phyloP scores from a whole-genome alignment of 306 rosid genomes.

The Cyamopsis tetragonoloba region DNA sequence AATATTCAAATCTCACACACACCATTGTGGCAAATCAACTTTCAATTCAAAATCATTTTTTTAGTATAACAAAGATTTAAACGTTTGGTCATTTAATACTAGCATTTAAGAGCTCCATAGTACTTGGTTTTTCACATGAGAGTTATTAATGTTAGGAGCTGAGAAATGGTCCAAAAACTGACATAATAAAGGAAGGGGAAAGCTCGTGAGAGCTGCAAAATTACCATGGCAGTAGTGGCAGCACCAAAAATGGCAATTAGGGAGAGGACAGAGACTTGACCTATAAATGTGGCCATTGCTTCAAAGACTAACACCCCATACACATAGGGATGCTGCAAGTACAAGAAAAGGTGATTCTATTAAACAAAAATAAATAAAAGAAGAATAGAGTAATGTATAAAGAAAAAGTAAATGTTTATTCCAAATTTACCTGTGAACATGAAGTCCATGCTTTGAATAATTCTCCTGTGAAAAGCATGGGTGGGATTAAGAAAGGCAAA shows the following conservation, averaged over 20 bases:
- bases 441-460: conserved; percentile 91
- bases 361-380: background rate
- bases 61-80: background rate
- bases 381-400: background rate
- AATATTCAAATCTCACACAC: background rate
- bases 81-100: conserved; percentile 22
- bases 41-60: background rate
- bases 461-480: conserved; percentile 93
- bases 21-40: background rate
- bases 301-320: conserved; percentile 86
- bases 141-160: conserved; percentile 21
- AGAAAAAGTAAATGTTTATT: background rate
- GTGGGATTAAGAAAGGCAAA: conserved; percentile 90
- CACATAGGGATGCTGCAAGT: conserved; percentile 83
- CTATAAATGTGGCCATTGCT: conserved; percentile 90
- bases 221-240: conserved; percentile 95
- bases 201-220: conserved; percentile 29
- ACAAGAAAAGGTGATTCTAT: conserved; percentile 23
- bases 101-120: conserved; percentile 20
- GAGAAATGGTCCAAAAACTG: conserved; percentile 28
- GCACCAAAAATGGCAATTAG: conserved; percentile 93
- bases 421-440: conserved; percentile 70
- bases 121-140: conserved; percentile 7
- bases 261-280: conserved; percentile 94
- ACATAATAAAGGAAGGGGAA: conserved; percentile 16